These are phyloP conservation scores for Macadamia integrifolia DNA, from an alignment of 164 flowering plant genomes.

Conservation along the genomic window DNA sequence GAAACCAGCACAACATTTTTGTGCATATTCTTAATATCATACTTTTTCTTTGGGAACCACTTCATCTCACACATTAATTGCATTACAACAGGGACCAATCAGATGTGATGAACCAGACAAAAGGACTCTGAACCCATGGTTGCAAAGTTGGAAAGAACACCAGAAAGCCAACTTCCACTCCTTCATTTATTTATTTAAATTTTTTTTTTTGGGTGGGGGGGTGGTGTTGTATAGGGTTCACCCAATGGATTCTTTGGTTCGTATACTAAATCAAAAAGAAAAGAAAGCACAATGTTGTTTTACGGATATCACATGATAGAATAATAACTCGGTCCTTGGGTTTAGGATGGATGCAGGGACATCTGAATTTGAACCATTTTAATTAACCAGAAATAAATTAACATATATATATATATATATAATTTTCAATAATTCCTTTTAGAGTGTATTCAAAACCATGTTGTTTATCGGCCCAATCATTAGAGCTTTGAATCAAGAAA, in stretches of 20 bases:
- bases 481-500: not conserved
- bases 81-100: not conserved
- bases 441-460: too few species aligned
- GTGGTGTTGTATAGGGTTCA: not conserved
- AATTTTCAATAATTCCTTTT: too few species aligned
- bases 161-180: not conserved
- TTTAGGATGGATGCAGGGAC: too few species aligned
- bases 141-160: not conserved
- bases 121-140: not conserved
- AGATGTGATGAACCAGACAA: not conserved
- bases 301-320: too few species aligned
- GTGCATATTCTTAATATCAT: not conserved
- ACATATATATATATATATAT: too few species aligned
- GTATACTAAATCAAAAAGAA: not conserved
- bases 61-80: not conserved
- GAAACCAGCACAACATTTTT: not conserved
- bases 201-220: too few species aligned
- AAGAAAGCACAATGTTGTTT: too few species aligned
- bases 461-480: too few species aligned
- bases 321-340: too few species aligned
- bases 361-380: too few species aligned
- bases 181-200: too few species aligned
- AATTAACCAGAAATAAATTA: too few species aligned
- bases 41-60: not conserved
- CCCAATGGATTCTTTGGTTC: not conserved